These are phyloP conservation scores for Schizopora paradoxa DNA, from an alignment of 1,284 basidiomycete species.

Conservation along the genomic window DNA sequence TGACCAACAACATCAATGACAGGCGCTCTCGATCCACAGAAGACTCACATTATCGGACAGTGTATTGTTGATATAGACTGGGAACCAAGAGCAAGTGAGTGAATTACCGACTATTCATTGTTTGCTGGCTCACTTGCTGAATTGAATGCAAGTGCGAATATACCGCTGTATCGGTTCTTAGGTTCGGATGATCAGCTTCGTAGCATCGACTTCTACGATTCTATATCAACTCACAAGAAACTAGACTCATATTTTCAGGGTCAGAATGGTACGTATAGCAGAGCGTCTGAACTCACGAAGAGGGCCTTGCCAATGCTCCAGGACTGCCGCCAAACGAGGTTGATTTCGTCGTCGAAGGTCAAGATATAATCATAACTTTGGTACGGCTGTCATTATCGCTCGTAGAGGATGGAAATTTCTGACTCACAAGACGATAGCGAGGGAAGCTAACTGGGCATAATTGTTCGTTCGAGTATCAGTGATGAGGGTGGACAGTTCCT, in stretches of 20 bases:
- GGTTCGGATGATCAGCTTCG: too few relatives aligned
- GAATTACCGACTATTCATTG: background rate
- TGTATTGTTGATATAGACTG: conserved; percentile 2
- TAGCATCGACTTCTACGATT: too few relatives aligned
- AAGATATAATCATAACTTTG: conserved; percentile 2
- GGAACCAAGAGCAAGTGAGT: background rate
- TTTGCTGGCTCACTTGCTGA: conserved; percentile 1
- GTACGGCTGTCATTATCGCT: too few relatives aligned
- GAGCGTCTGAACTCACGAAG: background rate
- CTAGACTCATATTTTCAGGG: background rate
- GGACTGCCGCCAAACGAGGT: background rate
- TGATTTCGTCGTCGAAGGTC: conserved; percentile 3
- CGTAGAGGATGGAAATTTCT: too few relatives aligned
- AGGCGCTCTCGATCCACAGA: background rate
- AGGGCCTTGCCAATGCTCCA: conserved; percentile 1
- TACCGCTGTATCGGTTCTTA: conserved; percentile 2
- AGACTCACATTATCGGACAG: conserved; percentile 1
- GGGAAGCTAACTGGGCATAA: conserved; percentile 4
- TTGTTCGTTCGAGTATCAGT: background rate
- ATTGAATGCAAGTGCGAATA: conserved; percentile 4
- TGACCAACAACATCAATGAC: background rate
- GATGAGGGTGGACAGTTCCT: too few relatives aligned
- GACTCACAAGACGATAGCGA: conserved; percentile 2
- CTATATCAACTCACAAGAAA: background rate
- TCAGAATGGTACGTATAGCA: background rate